Percentiles rank a stretch among this genome's conserved stretches.
Evolutionary conservation across 2,329 filamentous ascomycete genomes (phyloP).

Genomic region (Cercospora sp.): DNA sequence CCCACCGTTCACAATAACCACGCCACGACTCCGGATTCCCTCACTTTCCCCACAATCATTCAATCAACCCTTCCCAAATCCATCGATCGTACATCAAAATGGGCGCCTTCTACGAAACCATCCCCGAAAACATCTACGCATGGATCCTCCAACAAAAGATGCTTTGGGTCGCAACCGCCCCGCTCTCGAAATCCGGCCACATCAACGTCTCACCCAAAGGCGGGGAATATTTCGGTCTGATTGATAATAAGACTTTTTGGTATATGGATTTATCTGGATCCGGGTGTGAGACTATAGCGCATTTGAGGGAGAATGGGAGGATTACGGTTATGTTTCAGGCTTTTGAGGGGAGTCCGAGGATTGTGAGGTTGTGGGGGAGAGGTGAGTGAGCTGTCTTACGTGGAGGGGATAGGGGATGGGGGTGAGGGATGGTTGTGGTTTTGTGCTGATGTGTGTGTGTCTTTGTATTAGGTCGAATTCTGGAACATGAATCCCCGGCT

Average conservation of each 20-base stretch:
- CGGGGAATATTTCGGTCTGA: conserved; percentile 46
- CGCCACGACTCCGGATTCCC: not conserved
- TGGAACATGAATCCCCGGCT: conserved; percentile 42
- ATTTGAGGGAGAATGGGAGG: conserved; percentile 49
- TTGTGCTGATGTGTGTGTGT: conserved; percentile 21
- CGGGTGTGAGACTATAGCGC: conserved; percentile 48
- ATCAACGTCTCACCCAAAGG: conserved; percentile 52
- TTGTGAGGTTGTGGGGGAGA: conserved; percentile 47
- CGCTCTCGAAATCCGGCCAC: conserved; percentile 44
- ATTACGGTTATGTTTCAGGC: conserved; percentile 48
- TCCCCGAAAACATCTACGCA: conserved; percentile 41
- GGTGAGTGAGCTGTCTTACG: conserved; percentile 25
- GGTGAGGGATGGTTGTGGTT: conserved; percentile 42
- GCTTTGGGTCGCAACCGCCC: conserved; percentile 48
- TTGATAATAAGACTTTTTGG: conserved; percentile 46
- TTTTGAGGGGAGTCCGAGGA: conserved; percentile 46
- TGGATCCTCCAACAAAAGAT: conserved; percentile 50
- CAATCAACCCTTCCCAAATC: not conserved
- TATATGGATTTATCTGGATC: conserved; percentile 48
- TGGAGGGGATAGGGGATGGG: conserved; percentile 34
- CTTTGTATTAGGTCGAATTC: conserved; percentile 28
- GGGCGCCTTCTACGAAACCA: conserved; percentile 49
- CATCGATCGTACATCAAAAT: conserved; percentile 29
- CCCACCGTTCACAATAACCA: not conserved
- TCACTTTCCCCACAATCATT: not conserved